Percentiles rank a stretch among this genome's conserved stretches.
Evolutionary conservation across 768 basidiomycete species (phyloP).

Genomic region (Tephrocybe sp.): DNA sequence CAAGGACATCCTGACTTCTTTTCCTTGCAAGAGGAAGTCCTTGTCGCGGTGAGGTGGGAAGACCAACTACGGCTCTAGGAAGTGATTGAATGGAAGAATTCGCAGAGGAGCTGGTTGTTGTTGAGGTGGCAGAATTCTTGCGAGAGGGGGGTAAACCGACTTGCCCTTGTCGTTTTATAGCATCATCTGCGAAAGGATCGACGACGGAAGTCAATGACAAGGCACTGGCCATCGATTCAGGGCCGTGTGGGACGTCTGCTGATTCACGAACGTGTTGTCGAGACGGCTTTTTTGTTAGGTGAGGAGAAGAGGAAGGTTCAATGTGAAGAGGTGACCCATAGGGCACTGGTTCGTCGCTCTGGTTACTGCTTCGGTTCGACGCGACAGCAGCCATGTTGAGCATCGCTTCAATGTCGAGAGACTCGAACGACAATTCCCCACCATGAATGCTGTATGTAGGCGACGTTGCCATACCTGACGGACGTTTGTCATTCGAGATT

Average conservation of each 20-base stretch:
- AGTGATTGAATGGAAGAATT: slow-evolving; percentile 4
- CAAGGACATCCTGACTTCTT: background rate
- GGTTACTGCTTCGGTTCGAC: slow-evolving; percentile 22
- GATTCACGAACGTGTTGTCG: slow-evolving; percentile 26
- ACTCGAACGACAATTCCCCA: slow-evolving; percentile 29
- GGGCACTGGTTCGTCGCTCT: slow-evolving; percentile 20
- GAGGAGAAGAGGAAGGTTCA: slow-evolving; percentile 10
- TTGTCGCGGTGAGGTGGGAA: slow-evolving; percentile 22
- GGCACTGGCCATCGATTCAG: slow-evolving; percentile 19
- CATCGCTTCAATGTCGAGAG: slow-evolving; percentile 51
- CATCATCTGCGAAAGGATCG: slow-evolving; percentile 16
- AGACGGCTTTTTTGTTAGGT: slow-evolving; percentile 6
- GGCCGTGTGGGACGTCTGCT: slow-evolving; percentile 28
- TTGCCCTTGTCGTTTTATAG: background rate
- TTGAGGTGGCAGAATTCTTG: background rate
- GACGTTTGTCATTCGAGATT: slow-evolving; percentile 24
- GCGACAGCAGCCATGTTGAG: slow-evolving; percentile 49
- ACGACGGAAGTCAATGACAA: slow-evolving; percentile 26
- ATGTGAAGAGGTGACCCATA: slow-evolving; percentile 11
- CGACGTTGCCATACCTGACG: background rate
- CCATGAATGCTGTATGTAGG: background rate
- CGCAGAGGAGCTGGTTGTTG: no score
- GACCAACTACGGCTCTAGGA: slow-evolving; percentile 11
- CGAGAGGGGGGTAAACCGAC: slow-evolving; percentile 14
- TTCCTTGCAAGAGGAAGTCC: slow-evolving; percentile 1